These are phyloP conservation scores for Malus fusca DNA, from an alignment of 306 rosid species.

Conservation along the genomic window DNA sequence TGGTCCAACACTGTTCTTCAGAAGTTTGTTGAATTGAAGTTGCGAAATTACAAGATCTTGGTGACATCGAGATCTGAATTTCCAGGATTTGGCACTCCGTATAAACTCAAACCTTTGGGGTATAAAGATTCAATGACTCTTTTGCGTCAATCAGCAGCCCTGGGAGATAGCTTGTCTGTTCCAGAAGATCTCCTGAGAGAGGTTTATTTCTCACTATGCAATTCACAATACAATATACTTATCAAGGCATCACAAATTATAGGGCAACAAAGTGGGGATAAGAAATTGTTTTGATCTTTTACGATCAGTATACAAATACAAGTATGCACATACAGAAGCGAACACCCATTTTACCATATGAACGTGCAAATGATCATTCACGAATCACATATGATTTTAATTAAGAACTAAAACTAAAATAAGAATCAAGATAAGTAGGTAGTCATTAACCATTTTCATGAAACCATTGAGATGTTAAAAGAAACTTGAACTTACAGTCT, in stretches of 20 bases:
- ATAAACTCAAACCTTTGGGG: conserved; percentile 24
- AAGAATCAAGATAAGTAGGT: not conserved
- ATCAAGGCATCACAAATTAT: not conserved
- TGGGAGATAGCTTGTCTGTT: conserved; percentile 18
- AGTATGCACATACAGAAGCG: not conserved
- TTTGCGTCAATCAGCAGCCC: conserved; percentile 32
- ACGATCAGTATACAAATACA: too few species aligned
- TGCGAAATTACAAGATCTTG: conserved; percentile 38
- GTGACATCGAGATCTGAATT: conserved; percentile 53
- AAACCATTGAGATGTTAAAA: conserved; percentile 9
- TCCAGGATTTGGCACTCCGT: conserved; percentile 15
- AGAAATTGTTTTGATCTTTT: not conserved
- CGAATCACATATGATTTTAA: not conserved
- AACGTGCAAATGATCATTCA: not conserved
- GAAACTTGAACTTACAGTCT: conserved; percentile 8
- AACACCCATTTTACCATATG: conserved; percentile 7
- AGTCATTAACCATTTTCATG: not conserved
- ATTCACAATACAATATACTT: conserved; percentile 7
- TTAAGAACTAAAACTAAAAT: not conserved
- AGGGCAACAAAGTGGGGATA: not conserved
- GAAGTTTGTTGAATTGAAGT: conserved; percentile 24
- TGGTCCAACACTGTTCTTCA: conserved; percentile 36
- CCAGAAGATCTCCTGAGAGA: conserved; percentile 12
- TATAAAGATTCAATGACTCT: conserved; percentile 34
- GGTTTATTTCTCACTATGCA: not conserved